Base-by-base conservation (phyloP, 2,329 filamentous ascomycete genomes). In the Curvularia eragrostidis region DNA sequence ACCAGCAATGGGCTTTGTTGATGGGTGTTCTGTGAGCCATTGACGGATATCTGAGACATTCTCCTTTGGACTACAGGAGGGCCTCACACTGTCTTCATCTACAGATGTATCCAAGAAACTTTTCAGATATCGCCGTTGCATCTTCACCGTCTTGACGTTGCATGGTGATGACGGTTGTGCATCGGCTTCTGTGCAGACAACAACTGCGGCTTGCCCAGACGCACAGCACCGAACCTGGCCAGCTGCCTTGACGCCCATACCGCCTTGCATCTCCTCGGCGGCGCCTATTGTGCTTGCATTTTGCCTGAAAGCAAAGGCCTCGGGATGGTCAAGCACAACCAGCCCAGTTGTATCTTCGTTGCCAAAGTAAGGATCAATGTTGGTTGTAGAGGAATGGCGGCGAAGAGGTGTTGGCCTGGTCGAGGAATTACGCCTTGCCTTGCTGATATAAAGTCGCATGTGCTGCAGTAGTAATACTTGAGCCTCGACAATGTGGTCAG, bases 401-500 rank as follows among this genome's bases (percentile, higher is more conserved):
- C 68, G 70, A 10, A 51, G 51, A 19, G 70, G 67, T 34, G 69
- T 72, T 52, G 67, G 61, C 50, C 58, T 48, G 42, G 62, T 57
- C 38, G 69, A 70, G 15, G 51, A 52, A 26, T 60, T 61, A 2
- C 63, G 63, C 8, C 58, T 66, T 30, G 58, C 49, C 42, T 60
- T 68, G 52, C 65, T 69, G 47, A 72, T 63, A 56, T 75, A 77
- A 8, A 80, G 78, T 21, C 78, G 77, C 64, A 81, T 77, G 52
- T 84, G 75, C 57, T 84, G 81, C 3, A 84, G 72, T 10, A 85
- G 64, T 2, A 85, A 67, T 8, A 85, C 77, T 48, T 83, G 79
- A n/a, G 83, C 72, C 69, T 85, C 82, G 21, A 85, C 79, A 38
- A 84, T 66, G 61, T 84, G 81, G 54, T 85, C 83, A 1, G 77